Evolutionary conservation across 1,284 basidiomycete genomes (phyloP).

Genomic region (Apiotrichum gamsii): DNA sequence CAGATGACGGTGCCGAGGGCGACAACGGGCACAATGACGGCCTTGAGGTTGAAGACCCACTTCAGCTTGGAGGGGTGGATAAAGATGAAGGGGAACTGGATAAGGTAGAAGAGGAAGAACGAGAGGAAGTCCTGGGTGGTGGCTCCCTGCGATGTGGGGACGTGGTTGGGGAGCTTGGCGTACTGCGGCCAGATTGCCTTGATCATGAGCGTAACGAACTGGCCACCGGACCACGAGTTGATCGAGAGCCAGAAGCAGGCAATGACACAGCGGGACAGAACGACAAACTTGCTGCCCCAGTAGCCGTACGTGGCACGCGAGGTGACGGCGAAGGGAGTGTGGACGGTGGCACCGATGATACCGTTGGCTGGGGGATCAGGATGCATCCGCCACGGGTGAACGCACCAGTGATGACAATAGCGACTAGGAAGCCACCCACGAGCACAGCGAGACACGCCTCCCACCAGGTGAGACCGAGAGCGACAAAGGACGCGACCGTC

Average conservation of each 20-base stretch:
- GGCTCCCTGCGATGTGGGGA: slow-evolving; percentile 20
- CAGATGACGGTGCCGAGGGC: slow-evolving; percentile 65
- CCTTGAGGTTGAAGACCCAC: slow-evolving; percentile 62
- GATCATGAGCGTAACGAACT: slow-evolving; percentile 23
- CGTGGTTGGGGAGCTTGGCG: slow-evolving; percentile 14
- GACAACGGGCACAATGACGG: slow-evolving; percentile 56
- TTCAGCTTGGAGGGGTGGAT: slow-evolving; percentile 66
- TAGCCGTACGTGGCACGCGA: slow-evolving; percentile 69
- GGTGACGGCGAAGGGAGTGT: slow-evolving; percentile 60
- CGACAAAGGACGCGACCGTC: slow-evolving; percentile 30
- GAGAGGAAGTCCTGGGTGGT: slow-evolving; percentile 52
- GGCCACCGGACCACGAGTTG: slow-evolving; percentile 50
- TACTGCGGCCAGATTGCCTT: slow-evolving; percentile 25
- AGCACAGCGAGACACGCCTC: slow-evolving; percentile 17
- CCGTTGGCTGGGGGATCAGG: slow-evolving; percentile 50
- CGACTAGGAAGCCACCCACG: slow-evolving; percentile 5
- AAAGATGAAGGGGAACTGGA: slow-evolving; percentile 56
- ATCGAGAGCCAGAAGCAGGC: slow-evolving; percentile 68
- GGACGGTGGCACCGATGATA: slow-evolving; percentile 61
- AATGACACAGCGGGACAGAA: slow-evolving; percentile 53
- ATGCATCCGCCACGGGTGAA: neutral
- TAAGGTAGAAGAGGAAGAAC: slow-evolving; percentile 66
- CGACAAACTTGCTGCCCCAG: slow-evolving; percentile 50
- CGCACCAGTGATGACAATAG: slow-evolving; percentile 9
- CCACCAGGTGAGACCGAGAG: slow-evolving; percentile 40